Percentiles rank a stretch among this genome's conserved stretches.
Conservation (phyloP, 331 rosid genomes). For the Prunus yedoensis region DNA sequence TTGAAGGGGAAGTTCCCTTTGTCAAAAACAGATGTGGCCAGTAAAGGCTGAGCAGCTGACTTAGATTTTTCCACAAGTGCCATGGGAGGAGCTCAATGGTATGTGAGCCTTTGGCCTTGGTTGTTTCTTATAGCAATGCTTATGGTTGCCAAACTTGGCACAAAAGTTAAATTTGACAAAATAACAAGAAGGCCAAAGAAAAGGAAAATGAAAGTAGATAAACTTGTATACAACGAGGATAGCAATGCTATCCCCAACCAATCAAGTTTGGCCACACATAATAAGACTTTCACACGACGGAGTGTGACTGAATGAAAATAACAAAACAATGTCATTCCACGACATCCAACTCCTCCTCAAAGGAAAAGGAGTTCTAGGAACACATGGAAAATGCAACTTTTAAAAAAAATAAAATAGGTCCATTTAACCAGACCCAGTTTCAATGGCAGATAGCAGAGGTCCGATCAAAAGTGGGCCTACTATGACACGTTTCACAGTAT, state of each 20-base stretch:
- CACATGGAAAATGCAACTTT: background rate
- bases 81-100: background rate
- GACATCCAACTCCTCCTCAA: too few species aligned
- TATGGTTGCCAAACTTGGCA: background rate
- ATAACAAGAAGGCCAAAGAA: background rate
- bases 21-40: slow-evolving; percentile 28
- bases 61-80: background rate
- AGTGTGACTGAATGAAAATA: too few species aligned
- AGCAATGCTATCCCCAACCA: too few species aligned
- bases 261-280: too few species aligned
- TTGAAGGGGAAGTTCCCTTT: slow-evolving; percentile 23
- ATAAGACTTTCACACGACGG: too few species aligned
- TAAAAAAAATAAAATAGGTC: background rate
- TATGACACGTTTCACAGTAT: background rate
- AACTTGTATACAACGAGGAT: too few species aligned
- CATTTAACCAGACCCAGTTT: background rate
- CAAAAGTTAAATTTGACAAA: background rate
- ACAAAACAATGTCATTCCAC: fast-evolving
- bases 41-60: background rate
- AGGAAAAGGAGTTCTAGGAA: too few species aligned
- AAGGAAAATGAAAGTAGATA: background rate
- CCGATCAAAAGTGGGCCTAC: background rate
- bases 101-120: background rate
- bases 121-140: background rate
- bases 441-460: background rate